phyloP scores from a whole-genome alignment of 2,329 filamentous ascomycete species.

The Zasmidium cellare region DNA sequence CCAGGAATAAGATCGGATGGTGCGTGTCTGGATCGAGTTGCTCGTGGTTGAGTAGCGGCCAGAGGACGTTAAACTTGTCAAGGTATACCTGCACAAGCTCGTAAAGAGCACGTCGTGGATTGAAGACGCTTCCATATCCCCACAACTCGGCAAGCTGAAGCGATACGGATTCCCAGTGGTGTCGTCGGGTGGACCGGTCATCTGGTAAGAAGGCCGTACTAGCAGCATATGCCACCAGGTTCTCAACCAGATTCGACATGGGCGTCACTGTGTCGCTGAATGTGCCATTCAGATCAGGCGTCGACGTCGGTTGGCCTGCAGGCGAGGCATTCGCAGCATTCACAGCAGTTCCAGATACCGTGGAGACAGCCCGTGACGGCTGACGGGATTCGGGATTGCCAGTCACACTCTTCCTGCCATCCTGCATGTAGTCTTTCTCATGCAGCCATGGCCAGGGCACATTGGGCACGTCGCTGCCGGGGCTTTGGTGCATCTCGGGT shows the following conservation, averaged over 20 bases:
- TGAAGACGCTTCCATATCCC: neutral
- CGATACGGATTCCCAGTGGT: constrained; percentile 17
- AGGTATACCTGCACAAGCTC: constrained; percentile 15
- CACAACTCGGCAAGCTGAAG: constrained; percentile 17
- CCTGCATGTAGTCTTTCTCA: constrained; percentile 13
- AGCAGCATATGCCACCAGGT: constrained; percentile 14
- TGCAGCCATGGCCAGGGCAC: constrained; percentile 16
- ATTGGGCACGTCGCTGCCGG: constrained; percentile 2
- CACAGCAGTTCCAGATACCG: neutral
- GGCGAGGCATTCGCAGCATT: neutral
- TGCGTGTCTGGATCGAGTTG: constrained; percentile 13
- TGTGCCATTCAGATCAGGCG: neutral
- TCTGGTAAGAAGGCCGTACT: constrained; percentile 15
- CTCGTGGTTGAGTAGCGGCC: constrained; percentile 15
- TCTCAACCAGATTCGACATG: constrained; percentile 10
- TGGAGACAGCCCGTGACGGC: neutral
- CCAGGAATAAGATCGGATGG: constrained; percentile 18
- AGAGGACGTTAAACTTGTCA: constrained; percentile 14
- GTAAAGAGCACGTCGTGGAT: constrained; percentile 9
- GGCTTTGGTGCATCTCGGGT: neutral
- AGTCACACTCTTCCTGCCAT: neutral
- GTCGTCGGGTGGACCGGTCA: constrained; percentile 2
- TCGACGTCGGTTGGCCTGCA: neutral
- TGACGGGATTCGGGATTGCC: neutral
- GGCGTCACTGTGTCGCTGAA: neutral